Conservation (phyloP, 1,284 basidiomycete genomes). For the Cryptococcus sp. region DNA sequence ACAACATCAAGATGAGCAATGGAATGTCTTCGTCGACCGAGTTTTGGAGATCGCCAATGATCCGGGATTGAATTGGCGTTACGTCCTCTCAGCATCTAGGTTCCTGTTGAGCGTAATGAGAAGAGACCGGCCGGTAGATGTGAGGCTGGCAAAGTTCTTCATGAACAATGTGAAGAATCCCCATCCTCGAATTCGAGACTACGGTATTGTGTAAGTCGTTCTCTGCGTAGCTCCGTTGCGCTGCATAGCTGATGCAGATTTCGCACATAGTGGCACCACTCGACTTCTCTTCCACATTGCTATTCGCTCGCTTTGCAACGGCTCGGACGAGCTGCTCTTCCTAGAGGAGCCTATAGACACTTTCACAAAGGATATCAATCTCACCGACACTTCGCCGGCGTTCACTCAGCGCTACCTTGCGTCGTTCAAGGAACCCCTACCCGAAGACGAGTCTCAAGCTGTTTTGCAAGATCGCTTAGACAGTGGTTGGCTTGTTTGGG, state of each 20-base stretch:
- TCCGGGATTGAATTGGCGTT: constrained; percentile 74
- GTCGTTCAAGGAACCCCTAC: constrained; percentile 53
- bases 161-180: constrained; percentile 70
- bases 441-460: constrained; percentile 38
- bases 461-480: constrained; percentile 68
- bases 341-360: constrained; percentile 78
- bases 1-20: constrained; percentile 50
- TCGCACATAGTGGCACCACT: constrained; percentile 63
- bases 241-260: background rate
- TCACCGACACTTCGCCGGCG: constrained; percentile 55
- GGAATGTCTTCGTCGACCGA: constrained; percentile 54
- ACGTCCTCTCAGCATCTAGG: constrained; percentile 73
- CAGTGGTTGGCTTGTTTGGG: constrained; percentile 87
- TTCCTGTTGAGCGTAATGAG: constrained; percentile 73
- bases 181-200: constrained; percentile 74
- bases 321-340: constrained; percentile 67
- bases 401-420: constrained; percentile 62
- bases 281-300: constrained; percentile 78
- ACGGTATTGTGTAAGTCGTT: constrained; percentile 65
- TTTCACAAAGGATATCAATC: constrained; percentile 60
- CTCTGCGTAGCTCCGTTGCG: background rate
- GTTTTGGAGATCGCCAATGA: constrained; percentile 68
- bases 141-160: constrained; percentile 69
- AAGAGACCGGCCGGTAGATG: constrained; percentile 69
- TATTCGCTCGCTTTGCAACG: constrained; percentile 74